These are phyloP conservation scores for Diutina neorugosa DNA, from an alignment of 1,139 yeast genomes.

Conservation along the genomic window DNA sequence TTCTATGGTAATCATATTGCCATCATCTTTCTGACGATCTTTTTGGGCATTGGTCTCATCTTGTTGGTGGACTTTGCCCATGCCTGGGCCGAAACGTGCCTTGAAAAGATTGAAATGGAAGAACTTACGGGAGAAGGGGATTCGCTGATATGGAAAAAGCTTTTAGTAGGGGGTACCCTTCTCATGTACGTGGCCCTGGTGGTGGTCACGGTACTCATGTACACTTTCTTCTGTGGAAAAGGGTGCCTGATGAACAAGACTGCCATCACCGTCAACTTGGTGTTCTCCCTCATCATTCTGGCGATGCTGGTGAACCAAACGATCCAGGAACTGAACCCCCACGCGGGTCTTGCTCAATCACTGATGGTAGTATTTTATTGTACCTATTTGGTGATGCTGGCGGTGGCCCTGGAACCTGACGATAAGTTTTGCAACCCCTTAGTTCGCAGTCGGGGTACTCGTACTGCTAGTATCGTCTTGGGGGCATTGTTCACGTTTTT, in stretches of 20 bases:
- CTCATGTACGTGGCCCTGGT: slow-evolving; percentile 70
- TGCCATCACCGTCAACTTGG: slow-evolving; percentile 67
- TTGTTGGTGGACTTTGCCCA: slow-evolving; percentile 94
- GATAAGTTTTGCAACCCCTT: slow-evolving; percentile 86
- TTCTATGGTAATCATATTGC: slow-evolving; percentile 90
- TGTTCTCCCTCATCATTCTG: slow-evolving; percentile 53
- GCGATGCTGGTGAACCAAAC: slow-evolving; percentile 66
- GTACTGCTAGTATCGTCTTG: slow-evolving; percentile 75
- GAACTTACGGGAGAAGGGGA: slow-evolving; percentile 47
- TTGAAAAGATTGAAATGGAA: slow-evolving; percentile 78
- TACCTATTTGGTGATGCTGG: slow-evolving; percentile 83
- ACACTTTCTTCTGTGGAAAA: slow-evolving; percentile 66
- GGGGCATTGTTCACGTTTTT: slow-evolving; percentile 92
- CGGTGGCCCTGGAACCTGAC: slow-evolving; percentile 95
- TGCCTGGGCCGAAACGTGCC: slow-evolving; percentile 96
- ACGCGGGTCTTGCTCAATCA: slow-evolving; percentile 92
- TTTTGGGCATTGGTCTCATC: slow-evolving; percentile 81
- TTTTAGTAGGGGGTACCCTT: slow-evolving; percentile 78
- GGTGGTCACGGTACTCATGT: slow-evolving; percentile 67
- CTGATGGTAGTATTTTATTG: slow-evolving; percentile 94
- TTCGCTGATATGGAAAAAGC: slow-evolving; percentile 61
- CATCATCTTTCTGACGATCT: slow-evolving; percentile 70
- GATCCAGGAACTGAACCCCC: slow-evolving; percentile 86
- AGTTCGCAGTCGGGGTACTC: slow-evolving; percentile 77
- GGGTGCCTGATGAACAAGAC: slow-evolving; percentile 89